These are phyloP conservation scores for Neohortaea acidophila DNA, from an alignment of 495 filamentous ascomycete species.

Conservation along the genomic window DNA sequence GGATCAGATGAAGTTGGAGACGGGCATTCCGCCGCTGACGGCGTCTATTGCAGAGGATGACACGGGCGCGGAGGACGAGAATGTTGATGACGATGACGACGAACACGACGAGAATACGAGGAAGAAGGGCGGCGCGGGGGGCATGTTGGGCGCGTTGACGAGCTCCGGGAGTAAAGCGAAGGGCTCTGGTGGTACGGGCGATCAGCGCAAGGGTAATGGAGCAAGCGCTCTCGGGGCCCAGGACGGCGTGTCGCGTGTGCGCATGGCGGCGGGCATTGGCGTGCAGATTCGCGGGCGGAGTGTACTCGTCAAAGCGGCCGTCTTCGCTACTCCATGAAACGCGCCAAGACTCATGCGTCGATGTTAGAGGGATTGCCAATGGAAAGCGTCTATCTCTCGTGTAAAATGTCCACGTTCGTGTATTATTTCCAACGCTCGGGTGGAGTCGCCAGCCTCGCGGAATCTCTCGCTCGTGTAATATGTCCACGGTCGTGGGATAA, in stretches of 20 bases:
- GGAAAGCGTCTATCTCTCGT: no score
- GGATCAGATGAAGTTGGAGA: conserved; percentile 72
- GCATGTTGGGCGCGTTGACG: conserved; percentile 25
- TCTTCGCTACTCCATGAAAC: conserved; percentile 34
- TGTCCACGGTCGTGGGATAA: no score
- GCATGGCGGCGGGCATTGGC: conserved; percentile 71
- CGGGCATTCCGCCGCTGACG: conserved; percentile 53
- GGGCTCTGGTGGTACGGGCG: neutral
- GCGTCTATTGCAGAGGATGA: conserved; percentile 35
- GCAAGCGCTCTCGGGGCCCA: conserved; percentile 22
- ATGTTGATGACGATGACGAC: conserved; percentile 4
- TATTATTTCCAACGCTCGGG: no score
- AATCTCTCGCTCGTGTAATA: no score
- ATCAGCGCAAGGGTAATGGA: neutral
- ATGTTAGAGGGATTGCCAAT: no score
- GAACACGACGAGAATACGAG: neutral
- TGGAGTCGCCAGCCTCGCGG: no score
- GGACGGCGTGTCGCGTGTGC: conserved; percentile 40
- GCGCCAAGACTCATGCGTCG: no score
- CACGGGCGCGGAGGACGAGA: conserved; percentile 21
- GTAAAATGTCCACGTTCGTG: no score
- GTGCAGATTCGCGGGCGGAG: conserved; percentile 74
- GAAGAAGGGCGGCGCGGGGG: conserved; percentile 22
- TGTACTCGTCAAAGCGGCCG: conserved; percentile 76
- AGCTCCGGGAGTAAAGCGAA: conserved; percentile 7